Evolutionary conservation across 495 filamentous ascomycete species (phyloP).

Genomic region (Saxispiralis lemnorum): DNA sequence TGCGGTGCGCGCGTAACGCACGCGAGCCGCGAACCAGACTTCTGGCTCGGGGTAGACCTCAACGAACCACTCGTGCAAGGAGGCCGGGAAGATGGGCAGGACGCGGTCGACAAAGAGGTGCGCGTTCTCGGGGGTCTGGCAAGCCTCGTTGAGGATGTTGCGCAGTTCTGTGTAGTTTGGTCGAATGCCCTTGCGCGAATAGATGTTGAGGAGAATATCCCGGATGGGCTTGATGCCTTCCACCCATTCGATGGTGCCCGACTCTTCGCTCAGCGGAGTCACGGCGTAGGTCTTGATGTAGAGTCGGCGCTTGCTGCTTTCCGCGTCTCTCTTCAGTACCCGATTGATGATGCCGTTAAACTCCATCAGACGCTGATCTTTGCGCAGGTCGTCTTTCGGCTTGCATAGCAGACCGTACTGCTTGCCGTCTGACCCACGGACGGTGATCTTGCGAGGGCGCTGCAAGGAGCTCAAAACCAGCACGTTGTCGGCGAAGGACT

Average conservation of each 20-base stretch:
- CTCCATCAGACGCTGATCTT: conserved; percentile 95
- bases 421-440: conserved; percentile 73
- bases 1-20: conserved; percentile 79
- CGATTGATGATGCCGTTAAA: conserved; percentile 97
- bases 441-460: conserved; percentile 76
- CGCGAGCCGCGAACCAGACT: conserved; percentile 77
- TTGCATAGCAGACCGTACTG: conserved; percentile 85
- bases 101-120: conserved; percentile 54
- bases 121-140: conserved; percentile 34
- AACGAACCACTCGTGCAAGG: conserved; percentile 87
- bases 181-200: conserved; percentile 49
- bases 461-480: conserved; percentile 81
- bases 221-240: conserved; percentile 84
- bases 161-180: conserved; percentile 41
- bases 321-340: conserved; percentile 73
- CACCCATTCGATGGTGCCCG: conserved; percentile 97
- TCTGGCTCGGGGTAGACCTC: conserved; percentile 85
- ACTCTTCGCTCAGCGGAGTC: conserved; percentile 92
- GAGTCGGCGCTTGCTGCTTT: conserved; percentile 66
- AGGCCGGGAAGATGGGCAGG: conserved; percentile 47
- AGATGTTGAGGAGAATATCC: conserved; percentile 67
- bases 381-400: conserved; percentile 91
- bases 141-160: conserved; percentile 39
- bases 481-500: conserved; percentile 64
- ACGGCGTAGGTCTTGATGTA: conserved; percentile 95